Evolutionary conservation across 345 rosid species (phyloP), one percentile per base, ranked within the genome.

Genomic region (Corchorus olitorius): DNA sequence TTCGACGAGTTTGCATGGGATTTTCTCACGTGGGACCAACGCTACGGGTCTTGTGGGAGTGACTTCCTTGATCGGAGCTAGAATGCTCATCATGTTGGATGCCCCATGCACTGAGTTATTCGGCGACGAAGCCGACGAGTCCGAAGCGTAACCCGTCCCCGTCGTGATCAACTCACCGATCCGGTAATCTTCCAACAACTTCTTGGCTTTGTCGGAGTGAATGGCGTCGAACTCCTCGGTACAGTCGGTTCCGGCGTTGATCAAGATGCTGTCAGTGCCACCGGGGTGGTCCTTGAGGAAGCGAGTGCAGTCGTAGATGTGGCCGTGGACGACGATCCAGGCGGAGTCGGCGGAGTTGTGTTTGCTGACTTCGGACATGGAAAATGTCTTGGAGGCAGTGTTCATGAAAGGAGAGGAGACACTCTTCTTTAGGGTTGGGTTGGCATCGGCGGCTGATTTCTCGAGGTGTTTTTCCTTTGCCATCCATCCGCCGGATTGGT

Each of bases 401-500:
- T 88, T 93, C 98, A 93, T 96, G 87, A 96, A 92, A 2, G 99
- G 99, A 6, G 99, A 80, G 0, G 99, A 95, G 20, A 89, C 83
- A 15, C 98, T 93, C 84, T 92, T 95, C 87, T 93, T 96, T 5
- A 93, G 56, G 34, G 89, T 76, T 2, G 19, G 83, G 76, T 60
- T 82, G 33, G 80, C 75, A 0, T 93, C 97, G 0, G 86, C 97
- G 0, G 86, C 75, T 35, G 94, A 89, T 37, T 52, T 88, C 81
- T 88, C 98, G 0, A 91, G 85, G 59, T 91, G 92, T 27, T 86
- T 86, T 45, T 93, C 94, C 83, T 88, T 91, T 0, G 93, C 99
- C 99, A 96, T 96, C 99, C 99, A 96, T 70, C 99, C 99, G 14
- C 99, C 94, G 16, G 97, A 81, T 52, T 92, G 99, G 86, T 93